Evolutionary conservation across 1,284 basidiomycete genomes (phyloP).

Genomic region (Irpex sp.): DNA sequence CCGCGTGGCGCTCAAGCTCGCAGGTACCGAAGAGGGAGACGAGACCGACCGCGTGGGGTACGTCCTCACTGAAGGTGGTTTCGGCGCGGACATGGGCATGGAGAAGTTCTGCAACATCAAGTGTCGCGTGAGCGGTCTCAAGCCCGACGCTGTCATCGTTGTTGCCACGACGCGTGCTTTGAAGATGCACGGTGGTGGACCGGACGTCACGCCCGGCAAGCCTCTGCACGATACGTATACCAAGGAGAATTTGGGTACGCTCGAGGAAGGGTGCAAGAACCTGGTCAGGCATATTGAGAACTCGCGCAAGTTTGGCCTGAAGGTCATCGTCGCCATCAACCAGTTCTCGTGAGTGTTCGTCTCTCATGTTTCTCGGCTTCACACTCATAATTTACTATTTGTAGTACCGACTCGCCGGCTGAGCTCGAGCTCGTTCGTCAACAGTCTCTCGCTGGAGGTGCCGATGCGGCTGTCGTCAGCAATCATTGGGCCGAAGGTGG

Average conservation of each 20-base stretch:
- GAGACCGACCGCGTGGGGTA: conserved; percentile 81
- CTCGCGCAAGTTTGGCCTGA: conserved; percentile 93
- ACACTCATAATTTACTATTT: conserved; percentile 11
- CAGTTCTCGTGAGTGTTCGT: conserved; percentile 76
- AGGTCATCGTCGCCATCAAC: conserved; percentile 96
- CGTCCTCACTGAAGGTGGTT: conserved; percentile 97
- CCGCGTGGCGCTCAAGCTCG: conserved; percentile 93
- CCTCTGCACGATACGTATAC: conserved; percentile 92
- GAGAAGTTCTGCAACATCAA: conserved; percentile 99
- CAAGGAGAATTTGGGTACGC: conserved; percentile 88
- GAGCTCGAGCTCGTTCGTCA: conserved; percentile 87
- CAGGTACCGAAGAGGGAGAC: conserved; percentile 94
- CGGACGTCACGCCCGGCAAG: conserved; percentile 96
- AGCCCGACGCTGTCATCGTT: conserved; percentile 91
- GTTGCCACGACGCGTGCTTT: conserved; percentile 97
- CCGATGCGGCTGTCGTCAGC: conserved; percentile 92
- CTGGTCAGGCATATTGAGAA: conserved; percentile 94
- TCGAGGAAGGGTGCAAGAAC: conserved; percentile 93
- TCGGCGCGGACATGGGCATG: conserved; percentile 99
- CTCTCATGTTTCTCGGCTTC: background rate
- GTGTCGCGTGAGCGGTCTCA: conserved; percentile 90
- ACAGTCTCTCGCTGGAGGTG: conserved; percentile 81
- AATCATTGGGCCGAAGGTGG: conserved; percentile 98
- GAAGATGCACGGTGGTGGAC: conserved; percentile 99
- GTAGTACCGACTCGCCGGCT: conserved; percentile 84